Conservation (phyloP, 148 eudicot species). For the Chenopodium formosanum region DNA sequence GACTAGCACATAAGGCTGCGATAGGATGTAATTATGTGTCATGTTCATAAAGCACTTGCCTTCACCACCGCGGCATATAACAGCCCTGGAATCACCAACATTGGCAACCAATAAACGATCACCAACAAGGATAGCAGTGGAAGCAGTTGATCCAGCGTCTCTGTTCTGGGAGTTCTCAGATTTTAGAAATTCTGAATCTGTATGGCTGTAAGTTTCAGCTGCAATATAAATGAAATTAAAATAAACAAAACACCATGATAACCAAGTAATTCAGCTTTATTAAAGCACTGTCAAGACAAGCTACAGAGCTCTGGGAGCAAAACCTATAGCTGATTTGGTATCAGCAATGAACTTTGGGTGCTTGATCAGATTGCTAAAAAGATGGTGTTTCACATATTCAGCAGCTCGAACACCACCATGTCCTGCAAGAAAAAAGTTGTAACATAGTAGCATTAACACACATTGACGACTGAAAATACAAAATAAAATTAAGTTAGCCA, state of each 20-base stretch:
- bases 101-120: slow-evolving; percentile 92
- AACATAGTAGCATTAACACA: background rate
- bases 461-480: background rate
- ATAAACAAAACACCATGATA: background rate
- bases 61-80: slow-evolving; percentile 84
- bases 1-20: background rate
- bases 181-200: slow-evolving; percentile 88
- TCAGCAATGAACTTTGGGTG: slow-evolving; percentile 97
- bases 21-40: background rate
- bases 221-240: slow-evolving; percentile 26
- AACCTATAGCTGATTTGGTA: slow-evolving; percentile 93
- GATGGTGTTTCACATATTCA: slow-evolving; percentile 87
- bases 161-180: slow-evolving; percentile 81
- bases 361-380: slow-evolving; percentile 83
- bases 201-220: slow-evolving; percentile 92
- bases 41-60: slow-evolving; percentile 42
- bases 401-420: slow-evolving; percentile 99
- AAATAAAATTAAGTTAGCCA: background rate
- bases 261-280: background rate
- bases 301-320: slow-evolving; percentile 9
- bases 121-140: slow-evolving; percentile 97
- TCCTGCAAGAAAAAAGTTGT: slow-evolving; percentile 41
- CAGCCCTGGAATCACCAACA: slow-evolving; percentile 99
- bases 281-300: background rate
- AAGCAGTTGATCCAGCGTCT: slow-evolving; percentile 99